These are phyloP conservation scores for Avena eriantha DNA, from an alignment of 176 grass and related monocot genomes.

Conservation along the genomic window DNA sequence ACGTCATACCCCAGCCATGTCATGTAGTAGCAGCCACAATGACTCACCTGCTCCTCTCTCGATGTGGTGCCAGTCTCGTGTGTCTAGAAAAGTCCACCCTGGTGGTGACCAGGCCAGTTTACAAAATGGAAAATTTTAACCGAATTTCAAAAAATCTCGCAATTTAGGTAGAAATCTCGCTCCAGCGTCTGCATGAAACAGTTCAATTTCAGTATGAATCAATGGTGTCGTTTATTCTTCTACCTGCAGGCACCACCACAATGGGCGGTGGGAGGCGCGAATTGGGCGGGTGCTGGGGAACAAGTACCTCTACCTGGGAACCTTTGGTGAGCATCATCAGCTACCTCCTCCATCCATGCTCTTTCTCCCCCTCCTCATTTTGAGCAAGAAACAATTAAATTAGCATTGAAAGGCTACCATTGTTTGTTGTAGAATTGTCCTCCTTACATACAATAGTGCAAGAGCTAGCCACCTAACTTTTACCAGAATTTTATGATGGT, in stretches of 20 bases:
- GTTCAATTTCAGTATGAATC: background rate
- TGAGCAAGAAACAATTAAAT: background rate
- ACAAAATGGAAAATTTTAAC: background rate
- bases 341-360: conserved; percentile 33
- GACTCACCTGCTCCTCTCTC: conserved; percentile 19
- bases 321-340: conserved; percentile 63
- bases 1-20: conserved; percentile 11
- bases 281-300: conserved; percentile 82
- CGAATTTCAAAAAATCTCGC: background rate
- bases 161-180: too few relatives aligned
- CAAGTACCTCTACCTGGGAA: conserved; percentile 95
- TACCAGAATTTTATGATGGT: conserved; percentile 50
- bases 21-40: background rate
- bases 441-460: background rate
- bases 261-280: conserved; percentile 93
- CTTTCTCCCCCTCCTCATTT: conserved; percentile 42
- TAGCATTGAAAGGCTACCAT: conserved; percentile 44
- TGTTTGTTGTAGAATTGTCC: conserved; percentile 48
- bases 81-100: background rate
- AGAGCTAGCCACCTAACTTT: conserved; percentile 50
- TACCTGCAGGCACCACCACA: conserved; percentile 78
- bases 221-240: background rate
- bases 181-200: background rate
- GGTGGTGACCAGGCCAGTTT: background rate
- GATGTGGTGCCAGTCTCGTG: background rate